Evolutionary conservation across 805 yeast species (phyloP), one percentile per base, ranked within the genome.

Genomic region (Candida glaebosa): DNA sequence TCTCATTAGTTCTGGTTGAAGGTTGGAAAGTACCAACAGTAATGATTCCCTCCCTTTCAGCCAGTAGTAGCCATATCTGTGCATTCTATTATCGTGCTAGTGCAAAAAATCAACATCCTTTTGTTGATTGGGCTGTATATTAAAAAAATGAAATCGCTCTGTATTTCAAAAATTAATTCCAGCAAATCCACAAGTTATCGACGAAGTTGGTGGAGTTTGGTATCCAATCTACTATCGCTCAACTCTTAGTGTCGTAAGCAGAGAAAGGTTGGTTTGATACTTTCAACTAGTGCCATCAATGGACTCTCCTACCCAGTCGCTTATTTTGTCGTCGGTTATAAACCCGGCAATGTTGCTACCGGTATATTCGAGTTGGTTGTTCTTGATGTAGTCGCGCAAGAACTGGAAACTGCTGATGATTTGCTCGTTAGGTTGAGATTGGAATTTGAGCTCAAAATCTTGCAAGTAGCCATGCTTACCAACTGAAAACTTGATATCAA

Each of bases 261-360:
- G n/a, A n/a, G n/a, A n/a, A n/a, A n/a, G n/a, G n/a, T n/a, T n/a
- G n/a, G n/a, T n/a, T n/a, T n/a, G n/a, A n/a, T n/a, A n/a, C n/a
- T n/a, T 39, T 41, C 49, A 67, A 9, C 52, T 40, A 3, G 73
- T 65, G 1, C 77, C 78, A 48, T 75, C 79, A 18, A 75, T 74
- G 19, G 61, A 51, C 18, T 53, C 46, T 0, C 78, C 79, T 1
- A 75, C 39, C 73, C 75, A 75, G 31, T 69, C 73, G 37, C 75
- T 67, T 6, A 71, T 38, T 14, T 42, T 53, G 40, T 75, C 79
- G 43, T 75, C 58, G 1, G 67, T 50, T 6, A 75, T 52, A 45
- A 60, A 73, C 0, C 79, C 78, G 3, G 76, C 67, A 7, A 75
- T 52, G 3, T 61, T 55, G 40, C 70, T 61, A 0, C 81, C 79